These are phyloP conservation scores for Rehmannia glutinosa DNA, from an alignment of 257 asterid species.

Conservation along the genomic window DNA sequence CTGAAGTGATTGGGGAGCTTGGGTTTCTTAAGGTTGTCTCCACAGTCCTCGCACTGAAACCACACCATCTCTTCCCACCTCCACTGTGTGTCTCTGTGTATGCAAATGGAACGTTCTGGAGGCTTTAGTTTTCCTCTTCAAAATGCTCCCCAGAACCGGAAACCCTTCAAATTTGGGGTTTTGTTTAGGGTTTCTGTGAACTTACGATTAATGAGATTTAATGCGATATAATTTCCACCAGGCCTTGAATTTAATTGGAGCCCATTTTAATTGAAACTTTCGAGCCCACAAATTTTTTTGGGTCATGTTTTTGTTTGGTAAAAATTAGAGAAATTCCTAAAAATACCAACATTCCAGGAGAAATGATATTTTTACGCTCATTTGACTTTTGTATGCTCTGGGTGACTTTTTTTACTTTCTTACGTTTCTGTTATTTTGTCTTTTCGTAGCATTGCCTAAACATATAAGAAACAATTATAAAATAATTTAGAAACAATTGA, in stretches of 20 bases:
- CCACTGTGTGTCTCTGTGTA: constrained; percentile 16
- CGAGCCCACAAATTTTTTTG: not conserved
- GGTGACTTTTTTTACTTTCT: too few relatives aligned
- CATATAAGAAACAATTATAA: too few relatives aligned
- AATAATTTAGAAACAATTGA: too few relatives aligned
- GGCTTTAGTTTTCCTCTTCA: not conserved
- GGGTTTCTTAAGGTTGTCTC: constrained; percentile 91
- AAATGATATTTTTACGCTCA: too few relatives aligned
- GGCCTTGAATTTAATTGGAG: not conserved
- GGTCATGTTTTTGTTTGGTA: too few relatives aligned
- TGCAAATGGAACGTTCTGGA: constrained; percentile 9
- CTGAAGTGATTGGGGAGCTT: constrained; percentile 84
- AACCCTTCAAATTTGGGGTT: constrained; percentile 2
- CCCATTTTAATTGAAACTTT: not conserved
- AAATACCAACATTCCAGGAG: too few relatives aligned
- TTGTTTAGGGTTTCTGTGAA: constrained; percentile 26
- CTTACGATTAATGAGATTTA: not conserved
- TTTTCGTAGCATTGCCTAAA: too few relatives aligned
- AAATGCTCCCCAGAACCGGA: too few relatives aligned
- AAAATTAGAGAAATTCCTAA: too few relatives aligned
- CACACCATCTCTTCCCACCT: constrained; percentile 66
- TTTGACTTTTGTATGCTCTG: too few relatives aligned
- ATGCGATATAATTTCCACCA: not conserved
- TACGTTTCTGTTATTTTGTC: too few relatives aligned
- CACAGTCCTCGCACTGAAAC: constrained; percentile 99